Evolutionary conservation across 1,284 basidiomycete species (phyloP), one percentile per base, ranked within the genome.

Genomic region (Coniophora puteana): DNA sequence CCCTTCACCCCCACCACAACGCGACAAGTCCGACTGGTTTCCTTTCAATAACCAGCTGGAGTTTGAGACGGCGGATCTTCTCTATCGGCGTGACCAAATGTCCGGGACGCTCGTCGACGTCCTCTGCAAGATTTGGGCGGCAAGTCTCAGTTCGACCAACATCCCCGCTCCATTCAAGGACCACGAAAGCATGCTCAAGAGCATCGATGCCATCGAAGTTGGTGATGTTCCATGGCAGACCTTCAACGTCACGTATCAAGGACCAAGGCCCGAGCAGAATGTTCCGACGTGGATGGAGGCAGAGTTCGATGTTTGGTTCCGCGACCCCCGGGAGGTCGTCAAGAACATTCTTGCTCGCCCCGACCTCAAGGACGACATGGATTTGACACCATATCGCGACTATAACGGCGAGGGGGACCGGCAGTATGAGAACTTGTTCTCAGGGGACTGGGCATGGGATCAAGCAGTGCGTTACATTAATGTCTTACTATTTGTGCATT

Each of bases 361-460:
- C 0, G 51, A 53, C 17, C 65, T 63, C 43, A 49, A 44, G 1
- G 45, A 31, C 2, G 44, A 58, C 24, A 52, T 66, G 16, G 60
- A 68, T 42, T 58, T 49, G 28, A 45, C 52, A 4, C 51, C 59
- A 1, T 55, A 59, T 20, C 44, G 34, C 3, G 48, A 56, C 8
- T 58, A 44, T 18, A 38, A 47, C 18, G 28, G 41, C 8, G n/a
- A 45, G 17, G 39, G 40, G 0, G 42, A 51, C 12, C 42, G 50
- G 0, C 41, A 38, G 8, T 67, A 44, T 25, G 38, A 45, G 11
- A 47, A 67, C 43, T 46, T 66, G 7, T 62, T 66, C 58, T 65
- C 59, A 1, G 63, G 61, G 3, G 52, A 66, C 24, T 65, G 57
- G 56, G 56, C 52, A 1, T 65, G 63, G 63, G 29, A 51, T 2